phyloP scores from a whole-genome alignment of 495 filamentous ascomycete species.

The Aspergillus leporis region DNA sequence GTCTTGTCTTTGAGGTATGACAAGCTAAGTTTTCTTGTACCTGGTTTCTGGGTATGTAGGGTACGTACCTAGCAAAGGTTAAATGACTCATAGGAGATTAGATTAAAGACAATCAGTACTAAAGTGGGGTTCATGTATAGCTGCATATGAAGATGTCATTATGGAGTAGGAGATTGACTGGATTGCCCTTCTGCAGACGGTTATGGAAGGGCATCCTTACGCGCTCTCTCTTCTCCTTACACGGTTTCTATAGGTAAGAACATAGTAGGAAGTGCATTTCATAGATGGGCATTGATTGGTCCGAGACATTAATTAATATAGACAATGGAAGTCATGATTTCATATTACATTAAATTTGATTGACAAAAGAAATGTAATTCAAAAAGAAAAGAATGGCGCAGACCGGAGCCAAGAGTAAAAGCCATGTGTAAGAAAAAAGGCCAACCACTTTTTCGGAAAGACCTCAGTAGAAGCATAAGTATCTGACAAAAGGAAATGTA shows the following conservation, averaged over 20 bases:
- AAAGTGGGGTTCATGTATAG: not conserved
- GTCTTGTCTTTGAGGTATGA: too few relatives aligned
- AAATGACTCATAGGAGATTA: not conserved
- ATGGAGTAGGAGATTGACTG: not conserved
- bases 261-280: not conserved
- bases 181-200: not conserved
- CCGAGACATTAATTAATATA: conserved; percentile 5
- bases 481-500: conserved; percentile 23
- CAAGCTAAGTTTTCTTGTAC: too few relatives aligned
- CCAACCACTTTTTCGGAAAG: conserved; percentile 1
- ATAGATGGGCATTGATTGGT: not conserved
- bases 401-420: conserved; percentile 11
- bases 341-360: conserved; percentile 14
- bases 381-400: conserved; percentile 13
- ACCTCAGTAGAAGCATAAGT: conserved; percentile 7
- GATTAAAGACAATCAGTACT: not conserved
- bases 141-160: not conserved
- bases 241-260: not conserved
- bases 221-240: too few relatives aligned
- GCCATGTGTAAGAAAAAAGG: conserved; percentile 5
- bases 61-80: not conserved
- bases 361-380: conserved; percentile 20
- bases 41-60: not conserved
- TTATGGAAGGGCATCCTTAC: not conserved
- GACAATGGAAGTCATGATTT: conserved; percentile 31